Conservation (phyloP, 139 green algal genomes). For the Pseudopediastrum boryanum region DNA sequence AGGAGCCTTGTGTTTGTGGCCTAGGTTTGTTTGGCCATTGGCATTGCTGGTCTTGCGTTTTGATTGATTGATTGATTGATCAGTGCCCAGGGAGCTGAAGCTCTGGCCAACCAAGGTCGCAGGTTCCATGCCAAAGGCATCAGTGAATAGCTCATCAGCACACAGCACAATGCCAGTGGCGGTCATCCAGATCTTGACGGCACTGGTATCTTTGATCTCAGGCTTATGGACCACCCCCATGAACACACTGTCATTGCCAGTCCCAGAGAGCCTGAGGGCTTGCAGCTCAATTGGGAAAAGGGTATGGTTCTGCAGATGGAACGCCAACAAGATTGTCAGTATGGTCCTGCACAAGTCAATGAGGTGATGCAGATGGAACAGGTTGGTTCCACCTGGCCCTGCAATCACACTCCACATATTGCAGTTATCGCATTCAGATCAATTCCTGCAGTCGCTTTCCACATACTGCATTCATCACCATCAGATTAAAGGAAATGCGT, state of each 20-base stretch:
- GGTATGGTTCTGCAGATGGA: not conserved
- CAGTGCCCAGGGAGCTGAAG: conserved; percentile 18
- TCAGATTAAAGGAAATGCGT: too few relatives aligned
- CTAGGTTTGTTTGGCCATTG: too few relatives aligned
- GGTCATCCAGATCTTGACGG: not conserved
- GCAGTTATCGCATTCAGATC: too few relatives aligned
- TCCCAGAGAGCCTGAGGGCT: not conserved
- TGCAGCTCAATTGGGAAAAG: conserved; percentile 9
- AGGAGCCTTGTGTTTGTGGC: too few relatives aligned
- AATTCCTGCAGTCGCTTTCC: too few relatives aligned
- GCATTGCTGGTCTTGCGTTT: too few relatives aligned
- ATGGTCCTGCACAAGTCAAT: not conserved
- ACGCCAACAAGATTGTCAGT: too few relatives aligned
- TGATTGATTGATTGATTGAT: too few relatives aligned
- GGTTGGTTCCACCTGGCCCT: too few relatives aligned
- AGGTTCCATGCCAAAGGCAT: not conserved
- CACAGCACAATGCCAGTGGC: conserved; percentile 12
- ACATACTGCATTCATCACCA: too few relatives aligned
- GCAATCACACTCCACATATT: too few relatives aligned
- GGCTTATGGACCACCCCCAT: not conserved
- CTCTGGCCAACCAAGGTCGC: conserved; percentile 7
- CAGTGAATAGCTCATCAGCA: not conserved
- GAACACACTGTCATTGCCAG: conserved; percentile 15
- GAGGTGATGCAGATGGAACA: not conserved
- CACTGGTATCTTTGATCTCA: not conserved